Evolutionary conservation across 495 filamentous ascomycete genomes (phyloP), one percentile per base, ranked within the genome.

Genomic region (Cryomyces antarcticus): DNA sequence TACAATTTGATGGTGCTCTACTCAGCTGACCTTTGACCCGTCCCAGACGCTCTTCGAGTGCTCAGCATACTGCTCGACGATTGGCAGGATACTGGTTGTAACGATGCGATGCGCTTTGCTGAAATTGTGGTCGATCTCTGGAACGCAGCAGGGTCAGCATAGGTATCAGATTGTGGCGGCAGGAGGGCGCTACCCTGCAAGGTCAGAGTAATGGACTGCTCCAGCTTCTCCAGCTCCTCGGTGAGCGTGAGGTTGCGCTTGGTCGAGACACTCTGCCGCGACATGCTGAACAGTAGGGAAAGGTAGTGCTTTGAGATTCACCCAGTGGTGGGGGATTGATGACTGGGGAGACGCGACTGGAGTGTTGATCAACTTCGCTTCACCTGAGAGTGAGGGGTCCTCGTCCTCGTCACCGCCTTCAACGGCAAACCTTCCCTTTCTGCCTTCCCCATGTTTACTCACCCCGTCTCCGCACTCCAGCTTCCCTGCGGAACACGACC

Each of bases 51-150:
- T 73, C 43, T 78, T 79, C 0, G 89, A 96, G 56, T 93, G 80
- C 49, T 93, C 83, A 27, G 82, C 83, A 62, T 96, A 97, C 54
- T 92, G 80, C 56, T 95, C 86, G n/a, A 97, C 85, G 4, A 94
- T 68, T 10, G 89, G 89, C 6, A 97, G 64, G 41, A 97, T 93
- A 48, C 79, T 93, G 0, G 80, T 78, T 7, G 89, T 96, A 33
- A 97, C 87, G 44, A 96, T 95, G 41, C 87, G 80, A 59, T 97
- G 89, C 17, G 89, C 87, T 54, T 82, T 82, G 62, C 82, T 93
- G 61, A 97, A 97, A 53, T 97, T 97, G 60, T 84, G 79, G 59
- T 97, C 89, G 62, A 97, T 97, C 63, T 97, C 89, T 93, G 46
- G 10, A 35, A 11, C 5, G n/a, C 5, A 29, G 46, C 1, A 37